A percentile compares a stretch with the other conserved stretches of the same genome.
Evolutionary conservation across 129 eudicot genomes (phyloP).

Genomic region (Solidago caesia): DNA sequence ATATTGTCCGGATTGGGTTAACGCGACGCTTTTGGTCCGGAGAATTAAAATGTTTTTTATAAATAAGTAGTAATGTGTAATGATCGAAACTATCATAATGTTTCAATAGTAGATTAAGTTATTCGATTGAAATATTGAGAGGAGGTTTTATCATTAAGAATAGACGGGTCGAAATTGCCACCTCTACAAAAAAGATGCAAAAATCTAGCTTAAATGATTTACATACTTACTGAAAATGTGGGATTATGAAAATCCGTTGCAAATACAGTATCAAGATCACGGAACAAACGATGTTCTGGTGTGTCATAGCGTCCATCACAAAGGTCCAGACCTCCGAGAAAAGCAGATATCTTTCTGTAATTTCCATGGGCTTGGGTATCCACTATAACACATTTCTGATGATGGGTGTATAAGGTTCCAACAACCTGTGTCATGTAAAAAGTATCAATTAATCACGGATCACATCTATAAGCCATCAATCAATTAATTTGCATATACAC

Average conservation of each 20-base stretch:
- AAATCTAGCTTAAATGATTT: background rate
- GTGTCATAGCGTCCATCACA: slow-evolving; percentile 94
- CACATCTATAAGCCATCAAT: background rate
- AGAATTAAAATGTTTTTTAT: too few species aligned
- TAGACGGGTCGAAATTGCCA: background rate
- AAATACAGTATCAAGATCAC: slow-evolving; percentile 68
- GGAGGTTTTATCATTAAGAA: too few species aligned
- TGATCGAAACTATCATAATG: too few species aligned
- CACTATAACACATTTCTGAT: slow-evolving; percentile 90
- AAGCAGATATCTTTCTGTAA: slow-evolving; percentile 71
- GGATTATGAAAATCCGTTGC: slow-evolving; percentile 69
- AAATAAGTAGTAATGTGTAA: too few species aligned
- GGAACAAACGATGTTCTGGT: slow-evolving; percentile 72
- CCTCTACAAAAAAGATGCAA: background rate
- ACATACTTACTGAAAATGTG: slow-evolving; percentile 50
- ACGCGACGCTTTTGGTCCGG: too few species aligned
- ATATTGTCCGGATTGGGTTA: too few species aligned
- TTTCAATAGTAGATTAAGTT: too few species aligned
- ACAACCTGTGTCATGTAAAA: slow-evolving; percentile 56
- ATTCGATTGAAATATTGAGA: too few species aligned
- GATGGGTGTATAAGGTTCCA: slow-evolving; percentile 86
- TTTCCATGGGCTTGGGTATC: slow-evolving; percentile 72
- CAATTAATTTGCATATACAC: background rate
- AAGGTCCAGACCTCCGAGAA: slow-evolving; percentile 83
- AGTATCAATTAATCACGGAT: background rate